A percentile compares a stretch with the other conserved stretches of the same genome.
Evolutionary conservation across 2,329 filamentous ascomycete species (phyloP).

Genomic region (Pezicula rhizophila): DNA sequence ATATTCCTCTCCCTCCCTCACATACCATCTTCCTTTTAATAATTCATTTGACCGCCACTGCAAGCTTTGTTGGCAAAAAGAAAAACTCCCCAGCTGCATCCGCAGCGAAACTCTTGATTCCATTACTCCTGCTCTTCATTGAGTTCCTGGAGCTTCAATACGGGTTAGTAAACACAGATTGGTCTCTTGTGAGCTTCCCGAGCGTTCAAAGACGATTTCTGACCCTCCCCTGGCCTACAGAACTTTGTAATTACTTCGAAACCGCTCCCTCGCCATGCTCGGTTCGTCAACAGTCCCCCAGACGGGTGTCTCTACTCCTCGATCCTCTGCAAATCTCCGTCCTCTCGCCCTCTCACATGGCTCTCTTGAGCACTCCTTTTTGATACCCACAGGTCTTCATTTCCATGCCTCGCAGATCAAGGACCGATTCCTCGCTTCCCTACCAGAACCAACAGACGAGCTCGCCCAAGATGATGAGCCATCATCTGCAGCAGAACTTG

Average conservation of each 20-base stretch:
- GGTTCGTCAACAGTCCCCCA: slow-evolving; percentile 76
- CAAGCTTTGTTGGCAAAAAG: not conserved
- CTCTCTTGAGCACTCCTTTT: slow-evolving; percentile 91
- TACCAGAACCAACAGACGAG: slow-evolving; percentile 92
- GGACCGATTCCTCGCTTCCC: slow-evolving; percentile 77
- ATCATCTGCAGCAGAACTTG: slow-evolving; percentile 88
- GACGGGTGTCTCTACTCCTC: slow-evolving; percentile 94
- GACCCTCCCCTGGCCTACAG: slow-evolving; percentile 5
- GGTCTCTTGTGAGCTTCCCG: not conserved
- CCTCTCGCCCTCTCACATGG: slow-evolving; percentile 88
- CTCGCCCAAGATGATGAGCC: slow-evolving; percentile 97
- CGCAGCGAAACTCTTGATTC: not conserved
- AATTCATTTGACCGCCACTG: not conserved
- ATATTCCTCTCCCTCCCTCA: not conserved
- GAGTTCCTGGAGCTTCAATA: slow-evolving; percentile 26
- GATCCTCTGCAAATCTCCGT: slow-evolving; percentile 86
- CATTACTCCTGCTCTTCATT: slow-evolving; percentile 29
- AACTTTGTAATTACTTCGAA: slow-evolving; percentile 4
- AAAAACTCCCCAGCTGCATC: not conserved
- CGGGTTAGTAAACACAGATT: slow-evolving; percentile 13
- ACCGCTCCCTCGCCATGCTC: slow-evolving; percentile 61
- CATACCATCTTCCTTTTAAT: not conserved
- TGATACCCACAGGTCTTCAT: slow-evolving; percentile 90
- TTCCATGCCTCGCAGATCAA: slow-evolving; percentile 94
- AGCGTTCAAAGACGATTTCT: not conserved